phyloP scores from a whole-genome alignment of 768 basidiomycete genomes.

The Phylloporus sp. region DNA sequence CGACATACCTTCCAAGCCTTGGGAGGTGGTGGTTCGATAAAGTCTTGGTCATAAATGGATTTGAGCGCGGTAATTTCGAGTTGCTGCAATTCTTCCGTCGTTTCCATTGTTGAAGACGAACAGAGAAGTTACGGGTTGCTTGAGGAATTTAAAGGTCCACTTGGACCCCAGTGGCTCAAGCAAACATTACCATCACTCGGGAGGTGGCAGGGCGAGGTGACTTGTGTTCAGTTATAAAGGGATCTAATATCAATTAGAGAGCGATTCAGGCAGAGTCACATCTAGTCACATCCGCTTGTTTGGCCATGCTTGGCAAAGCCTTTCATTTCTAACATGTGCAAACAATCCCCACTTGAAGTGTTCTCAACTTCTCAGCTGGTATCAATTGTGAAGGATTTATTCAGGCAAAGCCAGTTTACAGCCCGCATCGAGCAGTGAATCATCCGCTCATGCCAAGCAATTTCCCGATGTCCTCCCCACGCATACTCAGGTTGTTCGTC shows the following conservation, averaged over 20 bases:
- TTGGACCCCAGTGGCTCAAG: slow-evolving; percentile 75
- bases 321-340: slow-evolving; percentile 15
- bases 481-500: too few species aligned
- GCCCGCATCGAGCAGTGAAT: too few species aligned
- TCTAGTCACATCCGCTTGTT: slow-evolving; percentile 14
- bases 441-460: too few species aligned
- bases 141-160: slow-evolving; percentile 59
- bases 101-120: slow-evolving; percentile 53
- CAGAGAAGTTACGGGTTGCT: slow-evolving; percentile 36
- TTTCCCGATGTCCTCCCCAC: too few species aligned
- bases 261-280: slow-evolving; percentile 13
- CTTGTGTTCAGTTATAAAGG: slow-evolving; percentile 5
- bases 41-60: slow-evolving; percentile 79
- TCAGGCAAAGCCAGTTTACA: too few species aligned
- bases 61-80: slow-evolving; percentile 74
- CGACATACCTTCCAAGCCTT: slow-evolving; percentile 75
- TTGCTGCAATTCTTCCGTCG: slow-evolving; percentile 61
- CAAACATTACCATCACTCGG: slow-evolving; percentile 47
- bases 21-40: slow-evolving; percentile 66
- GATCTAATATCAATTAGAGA: slow-evolving; percentile 1
- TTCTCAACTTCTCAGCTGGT: too few species aligned
- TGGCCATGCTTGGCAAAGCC: slow-evolving; percentile 12
- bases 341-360: slow-evolving; percentile 12
- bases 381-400: too few species aligned
- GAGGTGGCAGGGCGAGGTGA: neutral